Percentiles rank a stretch among this genome's conserved stretches.
Evolutionary conservation across 208 protist species (phyloP).

Genomic region (Acanthamoeba royreba): DNA sequence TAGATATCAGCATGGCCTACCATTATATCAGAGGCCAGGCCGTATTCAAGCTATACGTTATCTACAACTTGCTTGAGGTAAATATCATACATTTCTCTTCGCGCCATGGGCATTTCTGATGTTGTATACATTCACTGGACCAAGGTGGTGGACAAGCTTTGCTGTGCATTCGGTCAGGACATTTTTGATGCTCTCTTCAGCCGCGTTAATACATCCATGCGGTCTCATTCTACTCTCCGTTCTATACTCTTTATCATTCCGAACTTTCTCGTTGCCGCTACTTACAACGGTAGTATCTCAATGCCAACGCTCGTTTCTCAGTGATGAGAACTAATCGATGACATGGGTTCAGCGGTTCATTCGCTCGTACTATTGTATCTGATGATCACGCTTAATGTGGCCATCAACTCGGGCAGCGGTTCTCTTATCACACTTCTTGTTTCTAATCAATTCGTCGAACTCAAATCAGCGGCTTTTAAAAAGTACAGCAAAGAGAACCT

Average conservation of each 20-base stretch:
- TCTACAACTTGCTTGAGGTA: constrained; percentile 91
- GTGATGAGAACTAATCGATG: neutral
- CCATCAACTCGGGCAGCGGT: constrained; percentile 88
- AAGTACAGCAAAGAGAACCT: constrained; percentile 85
- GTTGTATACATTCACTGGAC: neutral
- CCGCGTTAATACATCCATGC: neutral
- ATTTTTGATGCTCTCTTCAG: constrained; percentile 85
- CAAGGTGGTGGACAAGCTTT: constrained; percentile 86
- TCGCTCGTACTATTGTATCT: constrained; percentile 82
- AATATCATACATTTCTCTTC: neutral
- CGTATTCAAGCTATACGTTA: constrained; percentile 92
- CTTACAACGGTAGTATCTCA: neutral
- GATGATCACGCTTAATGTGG: constrained; percentile 91
- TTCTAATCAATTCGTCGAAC: constrained; percentile 90
- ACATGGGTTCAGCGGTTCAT: constrained; percentile 72
- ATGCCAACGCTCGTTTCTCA: neutral
- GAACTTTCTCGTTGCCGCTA: neutral
- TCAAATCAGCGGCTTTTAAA: constrained; percentile 91
- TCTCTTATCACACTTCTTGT: constrained; percentile 89
- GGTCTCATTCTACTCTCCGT: neutral
- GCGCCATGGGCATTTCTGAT: neutral
- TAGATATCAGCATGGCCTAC: constrained; percentile 83
- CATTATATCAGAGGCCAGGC: constrained; percentile 86
- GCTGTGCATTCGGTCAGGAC: constrained; percentile 89
- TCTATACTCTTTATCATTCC: neutral